Conservation (phyloP, 306 rosid species). For the Mimosa bimucronata region DNA sequence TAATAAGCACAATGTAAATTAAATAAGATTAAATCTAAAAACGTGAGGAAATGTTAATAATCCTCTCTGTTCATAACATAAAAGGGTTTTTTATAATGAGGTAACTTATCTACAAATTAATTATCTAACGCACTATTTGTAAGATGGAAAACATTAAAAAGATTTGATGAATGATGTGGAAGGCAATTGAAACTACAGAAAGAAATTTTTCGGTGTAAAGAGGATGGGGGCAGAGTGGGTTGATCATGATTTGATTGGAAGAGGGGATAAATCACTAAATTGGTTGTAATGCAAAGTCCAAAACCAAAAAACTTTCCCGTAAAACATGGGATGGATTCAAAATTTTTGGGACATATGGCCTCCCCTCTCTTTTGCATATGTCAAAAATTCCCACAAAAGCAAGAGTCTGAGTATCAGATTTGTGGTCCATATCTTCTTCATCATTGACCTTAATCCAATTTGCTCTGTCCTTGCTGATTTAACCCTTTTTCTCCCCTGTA, state of each 20-base stretch:
- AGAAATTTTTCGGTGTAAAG: neutral
- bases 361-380: constrained; percentile 33
- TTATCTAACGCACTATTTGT: no score
- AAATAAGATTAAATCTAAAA: neutral
- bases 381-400: constrained; percentile 38
- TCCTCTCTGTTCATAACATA: no score
- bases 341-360: constrained; percentile 12
- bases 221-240: neutral
- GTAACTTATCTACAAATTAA: no score
- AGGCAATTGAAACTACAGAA: neutral
- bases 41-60: neutral
- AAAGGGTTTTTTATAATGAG: no score
- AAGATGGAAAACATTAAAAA: no score
- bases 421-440: constrained; percentile 51
- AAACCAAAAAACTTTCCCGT: constrained; percentile 15
- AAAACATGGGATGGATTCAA: constrained; percentile 36
- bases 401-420: constrained; percentile 10
- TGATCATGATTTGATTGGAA: neutral
- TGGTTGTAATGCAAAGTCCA: constrained; percentile 10
- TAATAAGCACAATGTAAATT: neutral
- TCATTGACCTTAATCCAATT: constrained; percentile 50
- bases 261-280: neutral
- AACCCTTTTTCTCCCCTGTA: constrained; percentile 39
- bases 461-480: constrained; percentile 37
- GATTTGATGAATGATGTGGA: neutral